Base-by-base conservation (phyloP, 805 yeast genomes). In the Saturnispora hagleri region DNA sequence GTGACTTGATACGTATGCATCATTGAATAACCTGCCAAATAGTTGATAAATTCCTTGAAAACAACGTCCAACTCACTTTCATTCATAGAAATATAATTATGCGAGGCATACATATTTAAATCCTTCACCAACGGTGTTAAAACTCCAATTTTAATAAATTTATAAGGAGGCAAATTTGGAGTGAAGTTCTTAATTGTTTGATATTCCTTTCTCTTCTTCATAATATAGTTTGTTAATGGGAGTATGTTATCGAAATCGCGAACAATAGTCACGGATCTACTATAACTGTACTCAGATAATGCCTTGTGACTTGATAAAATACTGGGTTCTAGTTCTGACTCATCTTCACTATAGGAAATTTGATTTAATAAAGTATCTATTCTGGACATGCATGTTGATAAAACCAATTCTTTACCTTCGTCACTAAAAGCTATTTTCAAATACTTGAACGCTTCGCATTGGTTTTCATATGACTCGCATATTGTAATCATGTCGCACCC, bases 401-500 rank as follows among this genome's bases (percentile, higher is more conserved):
- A 65, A 2, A 70, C 65, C 27, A 69, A 72, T 47, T 72, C 77
- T 46, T 79, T 70, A 46, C 59, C 60, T 13, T 71, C 73, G 28
- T 69, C 70, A 22, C 64, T 60, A 15, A 61, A 57, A 1, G 62
- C 69, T 26, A 64, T 58, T n/a, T 48, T 34, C 27, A 72, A 54
- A 3, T 72, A 71, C 13, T 72, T 73, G 5, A 79, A 66, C 17
- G 84, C 84, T 58, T 81, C 84, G 46, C 73, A 70, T 61, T 81
- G 86, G 34, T 77, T 67, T 17, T 70, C 67, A 58, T 66, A 66
- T 57, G 79, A 79, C 57, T 79, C 81, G 60, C 86, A 81, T 22
- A 81, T 81, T 73, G 81, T 70, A 9, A 81, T 78, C 54, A 81
- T 66, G 61, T 81, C 86, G 64, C 86, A 81, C 5, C 85, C 82